Conservation (phyloP, 177 flowering plant species). For the Vitis hybrid region DNA sequence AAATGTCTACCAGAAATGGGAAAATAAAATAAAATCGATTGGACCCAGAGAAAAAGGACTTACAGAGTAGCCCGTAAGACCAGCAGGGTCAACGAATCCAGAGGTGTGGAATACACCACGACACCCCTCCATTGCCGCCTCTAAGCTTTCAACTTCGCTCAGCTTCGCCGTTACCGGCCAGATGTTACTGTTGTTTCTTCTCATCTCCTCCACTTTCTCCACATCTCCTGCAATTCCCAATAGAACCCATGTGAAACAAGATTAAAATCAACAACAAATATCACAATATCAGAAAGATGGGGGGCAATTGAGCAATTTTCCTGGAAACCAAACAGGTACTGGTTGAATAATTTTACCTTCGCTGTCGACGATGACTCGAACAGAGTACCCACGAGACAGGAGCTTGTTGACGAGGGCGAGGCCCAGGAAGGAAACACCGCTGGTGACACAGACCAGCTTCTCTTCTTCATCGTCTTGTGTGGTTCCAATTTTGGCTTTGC, state of each 20-base stretch:
- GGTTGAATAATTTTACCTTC: slow-evolving; percentile 37
- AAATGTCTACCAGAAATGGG: background rate
- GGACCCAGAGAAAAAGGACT: slow-evolving; percentile 11
- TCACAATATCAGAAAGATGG: no score
- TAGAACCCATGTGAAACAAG: no score
- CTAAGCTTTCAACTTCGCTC: slow-evolving; percentile 44
- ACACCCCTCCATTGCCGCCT: slow-evolving; percentile 59
- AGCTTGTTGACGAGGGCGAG: slow-evolving; percentile 58
- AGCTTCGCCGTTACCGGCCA: slow-evolving; percentile 46
- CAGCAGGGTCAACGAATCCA: slow-evolving; percentile 62
- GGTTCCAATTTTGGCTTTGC: background rate
- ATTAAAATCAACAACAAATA: no score
- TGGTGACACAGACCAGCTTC: slow-evolving; percentile 73
- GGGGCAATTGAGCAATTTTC: no score
- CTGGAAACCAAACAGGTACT: background rate
- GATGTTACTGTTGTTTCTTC: slow-evolving; percentile 17
- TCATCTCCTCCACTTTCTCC: slow-evolving; percentile 34
- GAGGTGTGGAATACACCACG: slow-evolving; percentile 78
- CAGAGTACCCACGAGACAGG: slow-evolving; percentile 57
- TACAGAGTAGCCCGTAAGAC: slow-evolving; percentile 78
- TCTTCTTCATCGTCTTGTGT: slow-evolving; percentile 21
- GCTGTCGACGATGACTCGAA: slow-evolving; percentile 58
- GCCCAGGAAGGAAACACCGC: slow-evolving; percentile 73
- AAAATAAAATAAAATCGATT: background rate
- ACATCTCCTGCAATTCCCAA: slow-evolving; percentile 39